Evolutionary conservation across 2,329 filamentous ascomycete genomes (phyloP), one percentile per base, ranked within the genome.

Genomic region (Elsinoe batatas): DNA sequence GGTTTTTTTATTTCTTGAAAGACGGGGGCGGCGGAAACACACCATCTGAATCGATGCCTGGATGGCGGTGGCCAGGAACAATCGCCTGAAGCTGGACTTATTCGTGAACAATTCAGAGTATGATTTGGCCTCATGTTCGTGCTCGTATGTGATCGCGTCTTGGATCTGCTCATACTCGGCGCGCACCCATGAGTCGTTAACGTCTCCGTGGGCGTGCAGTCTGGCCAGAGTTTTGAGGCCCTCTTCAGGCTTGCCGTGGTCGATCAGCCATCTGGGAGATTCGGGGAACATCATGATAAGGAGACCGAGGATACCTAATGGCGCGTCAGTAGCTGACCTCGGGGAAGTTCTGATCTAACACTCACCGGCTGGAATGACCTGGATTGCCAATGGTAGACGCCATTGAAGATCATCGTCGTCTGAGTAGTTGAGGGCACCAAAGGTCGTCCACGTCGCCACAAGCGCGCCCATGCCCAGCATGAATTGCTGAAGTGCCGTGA

Each of bases 391-490:
- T 38, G 78, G 77, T 17, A 85, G 69, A 18, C 81, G 76, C 83
- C 82, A 83, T 65, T 82, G 80, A 10, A 73, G 74, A 61, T 71
- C 67, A 62, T 77, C 72, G 51, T 64, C 68, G 1, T 69, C 64
- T 1, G 68, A 61, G 58, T 82, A 79, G 13, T 75, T 73, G 60
- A 79, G 79, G 3, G 74, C 76, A 2, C 70, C 87, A 59, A 83
- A 91, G 0, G 81, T 82, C 47, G 87, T 81, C 86, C 87, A 90
- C 0, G 82, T 77, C 0, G 88, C 87, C 13, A 83, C 71, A 1
- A 93, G 77, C 13, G 85, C 74, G 56, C 88, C 88, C 26, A 91
- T 79, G 1, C 87, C 87, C 53, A 91, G 15, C 86, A 91, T 91
- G 65, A 91, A 90, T 63, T 91, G 87, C 67, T 91, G 87, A 3